Conservation (phyloP, 1,284 basidiomycete species). For the Waitea zeae region DNA sequence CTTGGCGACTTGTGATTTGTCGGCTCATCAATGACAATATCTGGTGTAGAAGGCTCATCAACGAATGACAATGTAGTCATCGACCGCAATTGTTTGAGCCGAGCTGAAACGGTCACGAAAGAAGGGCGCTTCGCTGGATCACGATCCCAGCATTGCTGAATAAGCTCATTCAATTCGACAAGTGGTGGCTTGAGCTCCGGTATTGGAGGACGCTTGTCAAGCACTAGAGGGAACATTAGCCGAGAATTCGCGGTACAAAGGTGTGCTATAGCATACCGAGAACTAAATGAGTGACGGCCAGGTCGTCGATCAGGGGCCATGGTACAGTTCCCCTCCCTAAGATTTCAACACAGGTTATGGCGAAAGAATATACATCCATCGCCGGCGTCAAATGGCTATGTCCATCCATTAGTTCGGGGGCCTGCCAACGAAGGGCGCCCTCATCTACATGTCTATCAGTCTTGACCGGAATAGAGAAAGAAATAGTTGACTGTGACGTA, state of each 20-base stretch:
- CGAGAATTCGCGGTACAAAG: not conserved
- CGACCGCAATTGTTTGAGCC: constrained; percentile 10
- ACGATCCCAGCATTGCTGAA: constrained; percentile 30
- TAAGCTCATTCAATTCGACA: constrained; percentile 17
- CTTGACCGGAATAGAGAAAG: too few species aligned
- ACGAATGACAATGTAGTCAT: not conserved
- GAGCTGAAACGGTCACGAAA: constrained; percentile 25
- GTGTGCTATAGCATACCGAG: constrained; percentile 25
- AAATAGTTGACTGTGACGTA: constrained; percentile 18
- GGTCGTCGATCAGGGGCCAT: constrained; percentile 43
- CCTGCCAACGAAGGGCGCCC: constrained; percentile 54
- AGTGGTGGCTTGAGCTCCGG: constrained; percentile 18
- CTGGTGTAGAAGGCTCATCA: not conserved
- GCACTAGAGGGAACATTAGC: constrained; percentile 19
- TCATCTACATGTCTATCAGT: constrained; percentile 20
- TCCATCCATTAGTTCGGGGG: constrained; percentile 52
- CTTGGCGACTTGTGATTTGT: too few species aligned
- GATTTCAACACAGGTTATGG: constrained; percentile 55
- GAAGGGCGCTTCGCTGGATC: constrained; percentile 25
- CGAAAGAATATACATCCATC: constrained; percentile 60
- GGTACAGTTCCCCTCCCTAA: constrained; percentile 43
- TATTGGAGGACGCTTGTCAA: constrained; percentile 34
- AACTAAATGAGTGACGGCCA: constrained; percentile 38
- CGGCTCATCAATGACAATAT: not conserved
- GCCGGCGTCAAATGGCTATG: constrained; percentile 29